Base-by-base conservation (phyloP, 495 filamentous ascomycete species). In the Podospora appendiculata region DNA sequence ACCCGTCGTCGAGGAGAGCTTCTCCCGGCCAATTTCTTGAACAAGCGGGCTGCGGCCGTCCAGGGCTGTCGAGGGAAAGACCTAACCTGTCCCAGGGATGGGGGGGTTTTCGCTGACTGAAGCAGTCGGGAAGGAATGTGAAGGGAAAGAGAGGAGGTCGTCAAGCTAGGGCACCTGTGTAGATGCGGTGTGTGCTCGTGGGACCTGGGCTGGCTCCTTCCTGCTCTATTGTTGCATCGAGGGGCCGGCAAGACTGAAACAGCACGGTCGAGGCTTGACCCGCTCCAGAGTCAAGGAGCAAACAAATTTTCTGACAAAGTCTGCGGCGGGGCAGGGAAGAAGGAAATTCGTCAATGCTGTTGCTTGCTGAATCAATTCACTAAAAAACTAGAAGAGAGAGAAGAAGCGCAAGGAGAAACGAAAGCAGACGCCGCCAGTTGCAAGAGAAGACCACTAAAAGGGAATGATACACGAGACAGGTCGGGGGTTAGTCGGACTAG, bases 191-290 rank as follows among this genome's bases (percentile, higher is more conserved):
- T 25, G 25, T 25, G 25, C 25, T 25, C 25, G 25, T 25, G 25
- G 25, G 25, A 25, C 25, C 25, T 25, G 25, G 25, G 25, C 25
- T 25, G 25, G 25, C 25, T 25, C 25, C 25, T 25, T 25, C 25
- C 25, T 25, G 25, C 25, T 25, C 25, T 25, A 50, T 50, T 39
- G 63, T 65, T 59, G 61, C 63, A 61, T 57, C 55, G 54, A 63
- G 53, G 45, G 60, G 58, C 51, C 60, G 50, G 45, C 16, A 53
- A 49, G 42, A 42, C 52, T 63, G 60, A 63, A 58, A 63, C 60
- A 25, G 54, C 51, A 53, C 52, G 48, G 53, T 60, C 47, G 46
- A 36, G 53, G 47, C 50, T 41, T 47, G 53, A 39, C 54, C 59
- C 50, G 54, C 49, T 50, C 52, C 49, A 46, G 38, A 41, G 18